These are phyloP conservation scores for Salvia splendens DNA, from an alignment of 257 asterid genomes.

Conservation along the genomic window DNA sequence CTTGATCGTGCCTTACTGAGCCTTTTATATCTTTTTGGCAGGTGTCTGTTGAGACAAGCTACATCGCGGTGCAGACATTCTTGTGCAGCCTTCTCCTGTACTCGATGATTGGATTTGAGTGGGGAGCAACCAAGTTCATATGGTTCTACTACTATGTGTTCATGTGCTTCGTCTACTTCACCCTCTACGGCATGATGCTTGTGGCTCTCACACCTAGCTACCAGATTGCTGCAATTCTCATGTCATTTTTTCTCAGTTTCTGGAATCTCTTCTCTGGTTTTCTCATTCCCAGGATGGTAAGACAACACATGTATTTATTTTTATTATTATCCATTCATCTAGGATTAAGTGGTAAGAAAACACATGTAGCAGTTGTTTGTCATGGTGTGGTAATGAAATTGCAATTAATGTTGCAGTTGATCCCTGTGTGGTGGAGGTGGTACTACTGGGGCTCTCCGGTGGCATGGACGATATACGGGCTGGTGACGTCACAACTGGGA, in stretches of 20 bases:
- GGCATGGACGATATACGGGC: conserved; percentile 55
- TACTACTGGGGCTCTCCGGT: conserved; percentile 58
- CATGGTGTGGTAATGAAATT: too few species aligned
- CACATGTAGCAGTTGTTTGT: too few species aligned
- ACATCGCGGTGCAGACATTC: conserved; percentile 39
- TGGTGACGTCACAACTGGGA: conserved; percentile 47
- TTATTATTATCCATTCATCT: too few species aligned
- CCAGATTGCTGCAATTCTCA: conserved; percentile 63
- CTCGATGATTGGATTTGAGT: conserved; percentile 41
- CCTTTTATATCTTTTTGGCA: conserved; percentile 16
- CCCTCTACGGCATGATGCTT: conserved; percentile 40
- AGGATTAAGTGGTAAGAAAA: too few species aligned
- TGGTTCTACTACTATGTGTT: conserved; percentile 48
- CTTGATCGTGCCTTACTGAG: too few species aligned
- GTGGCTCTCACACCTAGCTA: conserved; percentile 73
- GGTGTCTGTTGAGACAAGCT: conserved; percentile 61
- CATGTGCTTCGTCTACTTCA: conserved; percentile 47
- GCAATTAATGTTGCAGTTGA: conserved; percentile 32
- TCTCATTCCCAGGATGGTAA: conserved; percentile 70
- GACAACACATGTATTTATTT: neutral
- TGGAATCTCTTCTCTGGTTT: conserved; percentile 77
- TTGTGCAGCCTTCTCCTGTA: conserved; percentile 40
- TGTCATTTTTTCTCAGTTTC: conserved; percentile 72
- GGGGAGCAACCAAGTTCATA: conserved; percentile 51
- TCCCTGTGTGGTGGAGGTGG: conserved; percentile 70